Base-by-base conservation (phyloP, 2,329 filamentous ascomycete genomes). In the Xylariaceae sp. region DNA sequence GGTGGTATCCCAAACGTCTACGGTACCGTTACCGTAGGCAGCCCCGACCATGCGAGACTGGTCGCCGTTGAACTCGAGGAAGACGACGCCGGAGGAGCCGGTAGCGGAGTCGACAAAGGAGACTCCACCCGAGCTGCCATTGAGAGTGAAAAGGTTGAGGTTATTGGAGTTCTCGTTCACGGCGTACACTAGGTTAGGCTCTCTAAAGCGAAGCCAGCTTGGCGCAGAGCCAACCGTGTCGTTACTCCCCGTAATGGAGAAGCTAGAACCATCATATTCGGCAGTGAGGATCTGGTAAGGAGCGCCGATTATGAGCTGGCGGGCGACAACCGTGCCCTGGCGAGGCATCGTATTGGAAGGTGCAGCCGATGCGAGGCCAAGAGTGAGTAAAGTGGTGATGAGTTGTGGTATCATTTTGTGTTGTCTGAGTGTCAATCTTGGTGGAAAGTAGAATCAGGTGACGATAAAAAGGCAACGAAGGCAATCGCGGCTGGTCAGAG, bases 1-100 rank as follows among this genome's bases (percentile, higher is more conserved):
- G 4, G 59, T 53, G 13, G 65, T 56, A 52, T 74, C 64, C 67
- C 67, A 76, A 37, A 74, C 57, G 47, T 75, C 71, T 33, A 75
- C 51, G 19, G 55, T 61, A 39, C 64, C 67, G 15, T 57, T 54
- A 19, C 63, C 63, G 50, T 69, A 75, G 6, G 63, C 64, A 2
- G 70, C 60, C 13, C 69, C 69, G 3, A 76, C 55, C 54, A 77
- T 63, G 37, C 66, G 66, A 3, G 63, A 70, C 51, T 63, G 53
- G 44, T 72, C 64, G 38, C 54, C 40, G 57, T 66, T 71, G 58
- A 75, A 69, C 35, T 63, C 69, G 18, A 76, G 64, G 47, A 67
- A 68, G 24, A 76, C 73, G 9, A 72, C 66, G 34, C 73, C 73
- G 0, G 47, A 31, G 31, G 67, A 68, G 30, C 64, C 69, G 4